Evolutionary conservation across 805 yeast genomes (phyloP).

Genomic region (Cyberlindnera lachancei): DNA sequence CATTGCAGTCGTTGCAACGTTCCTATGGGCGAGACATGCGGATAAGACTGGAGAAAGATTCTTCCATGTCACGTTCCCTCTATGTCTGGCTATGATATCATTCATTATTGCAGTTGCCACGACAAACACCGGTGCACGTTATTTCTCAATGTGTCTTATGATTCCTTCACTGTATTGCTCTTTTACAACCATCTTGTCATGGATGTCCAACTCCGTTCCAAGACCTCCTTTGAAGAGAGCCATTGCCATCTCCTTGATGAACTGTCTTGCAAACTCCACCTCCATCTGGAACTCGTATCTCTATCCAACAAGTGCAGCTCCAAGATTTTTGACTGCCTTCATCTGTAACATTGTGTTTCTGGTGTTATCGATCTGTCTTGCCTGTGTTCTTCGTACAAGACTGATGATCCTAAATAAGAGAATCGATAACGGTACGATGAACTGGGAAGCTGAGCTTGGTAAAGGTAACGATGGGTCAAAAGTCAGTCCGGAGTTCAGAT

Average conservation of each 20-base stretch:
- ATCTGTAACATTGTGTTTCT: constrained; percentile 42
- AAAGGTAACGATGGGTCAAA: constrained; percentile 37
- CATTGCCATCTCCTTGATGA: constrained; percentile 48
- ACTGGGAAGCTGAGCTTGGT: constrained; percentile 39
- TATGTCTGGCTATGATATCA: constrained; percentile 34
- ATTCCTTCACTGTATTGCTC: constrained; percentile 49
- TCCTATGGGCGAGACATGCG: constrained; percentile 47
- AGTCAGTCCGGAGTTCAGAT: constrained; percentile 38
- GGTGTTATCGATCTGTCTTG: constrained; percentile 31
- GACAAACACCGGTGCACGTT: constrained; percentile 47
- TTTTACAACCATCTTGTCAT: constrained; percentile 43
- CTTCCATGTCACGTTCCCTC: constrained; percentile 39
- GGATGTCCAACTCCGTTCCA: constrained; percentile 50
- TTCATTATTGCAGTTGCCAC: constrained; percentile 44
- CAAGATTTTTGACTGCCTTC: constrained; percentile 41
- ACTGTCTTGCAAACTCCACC: constrained; percentile 47
- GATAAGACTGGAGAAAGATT: constrained; percentile 49
- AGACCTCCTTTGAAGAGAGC: constrained; percentile 56
- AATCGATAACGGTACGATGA: constrained; percentile 38
- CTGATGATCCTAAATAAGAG: constrained; percentile 32
- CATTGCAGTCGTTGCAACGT: constrained; percentile 42
- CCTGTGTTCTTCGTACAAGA: constrained; percentile 33
- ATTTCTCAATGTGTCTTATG: constrained; percentile 54
- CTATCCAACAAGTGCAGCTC: constrained; percentile 37
- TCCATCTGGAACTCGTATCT: constrained; percentile 50